These are phyloP conservation scores for Lepidium aucheri DNA, from an alignment of 345 rosid genomes.

Conservation along the genomic window DNA sequence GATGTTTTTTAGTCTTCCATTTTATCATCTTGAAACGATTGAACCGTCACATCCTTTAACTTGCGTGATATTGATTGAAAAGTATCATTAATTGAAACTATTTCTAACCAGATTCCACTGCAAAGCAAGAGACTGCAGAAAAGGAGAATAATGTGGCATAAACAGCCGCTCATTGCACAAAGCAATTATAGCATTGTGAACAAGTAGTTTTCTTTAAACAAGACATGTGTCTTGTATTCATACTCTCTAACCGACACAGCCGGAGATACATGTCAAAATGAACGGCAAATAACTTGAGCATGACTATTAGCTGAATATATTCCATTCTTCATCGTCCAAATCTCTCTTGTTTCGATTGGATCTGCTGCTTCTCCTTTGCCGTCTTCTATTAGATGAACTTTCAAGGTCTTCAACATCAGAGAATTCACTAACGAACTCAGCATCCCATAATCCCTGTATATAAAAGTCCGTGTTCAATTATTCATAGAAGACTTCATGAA, in stretches of 20 bases:
- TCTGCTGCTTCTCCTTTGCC: constrained; percentile 21
- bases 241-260: background rate
- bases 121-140: background rate
- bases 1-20: background rate
- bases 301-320: constrained; percentile 6
- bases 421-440: constrained; percentile 39
- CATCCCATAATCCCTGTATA: constrained; percentile 69
- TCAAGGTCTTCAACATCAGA: constrained; percentile 34
- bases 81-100: background rate
- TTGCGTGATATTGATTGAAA: background rate
- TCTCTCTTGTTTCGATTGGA: constrained; percentile 19
- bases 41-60: background rate
- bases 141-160: background rate
- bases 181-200: background rate
- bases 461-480: background rate
- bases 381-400: constrained; percentile 14
- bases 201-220: background rate
- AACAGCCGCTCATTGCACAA: background rate
- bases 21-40: background rate
- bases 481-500: background rate
- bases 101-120: background rate
- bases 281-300: background rate
- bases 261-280: background rate
- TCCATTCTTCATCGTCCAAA: constrained; percentile 15
- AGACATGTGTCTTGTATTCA: background rate